Evolutionary conservation across 805 yeast genomes (phyloP), one percentile per base, ranked within the genome.

Genomic region (Starmerella khaoyaiensis): DNA sequence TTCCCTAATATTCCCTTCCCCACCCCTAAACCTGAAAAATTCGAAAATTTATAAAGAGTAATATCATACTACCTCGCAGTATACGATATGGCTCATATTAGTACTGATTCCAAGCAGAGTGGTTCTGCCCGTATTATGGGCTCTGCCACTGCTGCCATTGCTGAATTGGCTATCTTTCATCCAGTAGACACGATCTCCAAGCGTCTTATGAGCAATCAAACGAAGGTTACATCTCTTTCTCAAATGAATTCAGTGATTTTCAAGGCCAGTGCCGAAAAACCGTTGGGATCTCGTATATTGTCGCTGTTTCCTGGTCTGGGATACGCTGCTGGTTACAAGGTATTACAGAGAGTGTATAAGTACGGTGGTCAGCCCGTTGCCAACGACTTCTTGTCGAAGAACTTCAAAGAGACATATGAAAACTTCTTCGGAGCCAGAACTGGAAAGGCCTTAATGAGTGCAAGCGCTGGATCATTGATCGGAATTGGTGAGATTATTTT

Each of bases 331-430:
- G 81, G 84, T 48, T 90, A 90, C 69, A 90, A 90, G 56, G 79
- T 90, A 51, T 67, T 87, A 51, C 99, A 90, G 65, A 76, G 99
- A 66, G 96, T 90, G 39, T 90, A 90, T 72, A 90, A 90, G 64
- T 90, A 90, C 60, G 97, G 98, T 56, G 99, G 99, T 35, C 99
- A 90, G 66, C 98, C 99, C 33, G 86, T 83, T 57, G 99, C 87
- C 47, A 90, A 90, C 57, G 99, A 90, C 63, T 82, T 76, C 56
- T 69, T 90, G 57, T 72, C 79, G 52, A 67, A 69, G 49, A 79
- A 82, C 65, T 81, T 73, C 67, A 74, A 71, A 55, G 63, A 68
- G 31, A 57, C 68, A 38, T 90, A 75, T 58, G 94, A 87, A 50
- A 61, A 65, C 42, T 63, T 68, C 28, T 90, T 90, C 53, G 98